Evolutionary conservation across 352 stramenopile genomes (phyloP).

Genomic region (Globisporangium splendens): DNA sequence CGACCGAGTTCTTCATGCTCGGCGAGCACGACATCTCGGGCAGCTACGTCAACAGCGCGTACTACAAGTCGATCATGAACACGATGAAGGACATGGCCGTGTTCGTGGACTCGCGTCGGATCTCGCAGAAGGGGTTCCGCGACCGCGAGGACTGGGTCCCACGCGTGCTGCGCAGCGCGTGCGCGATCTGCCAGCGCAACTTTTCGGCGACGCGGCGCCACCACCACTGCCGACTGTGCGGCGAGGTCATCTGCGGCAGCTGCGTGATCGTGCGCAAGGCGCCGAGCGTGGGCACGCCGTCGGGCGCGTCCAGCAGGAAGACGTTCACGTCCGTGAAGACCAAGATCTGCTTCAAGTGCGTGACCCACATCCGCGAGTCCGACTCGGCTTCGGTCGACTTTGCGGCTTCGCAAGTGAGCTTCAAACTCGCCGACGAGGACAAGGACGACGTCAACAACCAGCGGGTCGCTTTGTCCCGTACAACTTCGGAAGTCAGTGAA

Average conservation of each 20-base stretch:
- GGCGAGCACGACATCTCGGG: constrained; percentile 39
- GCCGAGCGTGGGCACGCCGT: constrained; percentile 14
- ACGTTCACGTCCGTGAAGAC: constrained; percentile 37
- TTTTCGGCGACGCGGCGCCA: constrained; percentile 60
- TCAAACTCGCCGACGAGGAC: constrained; percentile 8
- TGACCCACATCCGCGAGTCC: constrained; percentile 41
- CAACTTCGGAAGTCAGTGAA: too few relatives aligned
- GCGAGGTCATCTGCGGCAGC: constrained; percentile 71
- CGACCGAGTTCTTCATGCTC: constrained; percentile 59
- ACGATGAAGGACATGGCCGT: constrained; percentile 53
- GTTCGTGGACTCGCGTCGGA: constrained; percentile 57
- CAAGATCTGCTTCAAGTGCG: constrained; percentile 54
- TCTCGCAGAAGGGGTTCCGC: constrained; percentile 52
- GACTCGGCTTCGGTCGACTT: constrained; percentile 12
- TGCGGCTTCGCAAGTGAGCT: background rate
- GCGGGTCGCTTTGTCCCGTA: constrained; percentile 4
- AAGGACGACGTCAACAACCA: constrained; percentile 1
- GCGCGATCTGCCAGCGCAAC: constrained; percentile 50
- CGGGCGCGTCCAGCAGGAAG: constrained; percentile 11
- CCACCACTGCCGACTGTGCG: constrained; percentile 76
- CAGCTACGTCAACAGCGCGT: constrained; percentile 18
- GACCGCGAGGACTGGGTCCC: constrained; percentile 49
- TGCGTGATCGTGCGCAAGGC: constrained; percentile 56
- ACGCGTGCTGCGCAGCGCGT: constrained; percentile 39
- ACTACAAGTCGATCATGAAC: constrained; percentile 49